Evolutionary conservation across 371 early-diverging fungal genomes (phyloP).

Genomic region (Syncephalastrum monosporum): DNA sequence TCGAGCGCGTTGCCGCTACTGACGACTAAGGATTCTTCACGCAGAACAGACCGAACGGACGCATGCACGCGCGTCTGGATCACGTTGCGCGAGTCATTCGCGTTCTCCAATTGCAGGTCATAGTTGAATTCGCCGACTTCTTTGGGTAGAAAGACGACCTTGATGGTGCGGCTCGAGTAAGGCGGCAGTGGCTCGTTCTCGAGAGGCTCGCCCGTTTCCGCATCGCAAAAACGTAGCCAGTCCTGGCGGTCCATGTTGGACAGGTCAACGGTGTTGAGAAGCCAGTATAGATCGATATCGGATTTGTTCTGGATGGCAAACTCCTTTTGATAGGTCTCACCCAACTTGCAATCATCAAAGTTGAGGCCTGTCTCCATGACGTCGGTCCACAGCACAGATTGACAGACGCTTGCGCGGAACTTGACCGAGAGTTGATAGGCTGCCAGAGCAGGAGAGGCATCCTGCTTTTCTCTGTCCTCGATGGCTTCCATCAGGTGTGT

Average conservation of each 20-base stretch:
- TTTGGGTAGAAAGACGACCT: constrained; percentile 84
- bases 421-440: constrained; percentile 74
- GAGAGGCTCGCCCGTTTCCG: constrained; percentile 65
- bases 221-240: constrained; percentile 73
- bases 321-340: constrained; percentile 84
- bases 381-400: constrained; percentile 87
- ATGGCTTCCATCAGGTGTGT: background rate
- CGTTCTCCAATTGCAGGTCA: constrained; percentile 88
- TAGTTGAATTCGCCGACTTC: constrained; percentile 89
- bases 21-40: constrained; percentile 77
- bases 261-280: constrained; percentile 72
- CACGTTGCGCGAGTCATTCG: constrained; percentile 83
- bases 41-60: constrained; percentile 70
- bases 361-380: constrained; percentile 86
- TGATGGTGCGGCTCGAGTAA: constrained; percentile 71
- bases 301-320: constrained; percentile 90
- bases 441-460: constrained; percentile 37
- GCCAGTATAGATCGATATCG: constrained; percentile 90
- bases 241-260: constrained; percentile 51
- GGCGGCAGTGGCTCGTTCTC: constrained; percentile 60
- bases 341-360: constrained; percentile 92
- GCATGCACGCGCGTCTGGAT: constrained; percentile 84
- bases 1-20: constrained; percentile 80
- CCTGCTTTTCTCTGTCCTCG: constrained; percentile 12
- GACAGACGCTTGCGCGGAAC: constrained; percentile 82